These are phyloP conservation scores for Cyanidiococcus yangmingshanensis DNA, from an alignment of 23 red algal species.

Conservation along the genomic window DNA sequence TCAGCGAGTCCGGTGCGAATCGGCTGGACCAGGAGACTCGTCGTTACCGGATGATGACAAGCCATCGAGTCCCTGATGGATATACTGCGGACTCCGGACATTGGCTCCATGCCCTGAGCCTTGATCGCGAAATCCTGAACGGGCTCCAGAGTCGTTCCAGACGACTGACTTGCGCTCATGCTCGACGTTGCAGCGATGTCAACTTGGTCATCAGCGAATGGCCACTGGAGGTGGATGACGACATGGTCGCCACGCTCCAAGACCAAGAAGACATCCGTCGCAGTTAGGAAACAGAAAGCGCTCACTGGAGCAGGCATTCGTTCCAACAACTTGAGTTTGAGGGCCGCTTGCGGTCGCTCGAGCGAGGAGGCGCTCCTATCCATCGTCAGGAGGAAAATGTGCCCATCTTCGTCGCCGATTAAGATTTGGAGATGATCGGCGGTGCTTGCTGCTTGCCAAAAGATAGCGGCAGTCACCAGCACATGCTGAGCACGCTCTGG, in stretches of 20 bases:
- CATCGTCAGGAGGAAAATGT: background rate
- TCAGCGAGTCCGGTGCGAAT: background rate
- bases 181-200: background rate
- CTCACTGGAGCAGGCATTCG: background rate
- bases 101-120: background rate
- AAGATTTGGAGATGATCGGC: background rate
- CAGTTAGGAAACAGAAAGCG: background rate
- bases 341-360: background rate
- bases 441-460: background rate
- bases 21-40: background rate
- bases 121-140: background rate
- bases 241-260: background rate
- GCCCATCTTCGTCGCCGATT: background rate
- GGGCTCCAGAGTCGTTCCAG: background rate
- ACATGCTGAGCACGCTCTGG: no score
- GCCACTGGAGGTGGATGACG: background rate
- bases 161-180: background rate
- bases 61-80: background rate
- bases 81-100: background rate
- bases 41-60: background rate
- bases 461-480: background rate
- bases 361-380: background rate
- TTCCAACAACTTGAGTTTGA: background rate
- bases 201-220: background rate
- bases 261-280: background rate